Base-by-base conservation (phyloP, 2,329 filamentous ascomycete species). In the Alternaria solani region DNA sequence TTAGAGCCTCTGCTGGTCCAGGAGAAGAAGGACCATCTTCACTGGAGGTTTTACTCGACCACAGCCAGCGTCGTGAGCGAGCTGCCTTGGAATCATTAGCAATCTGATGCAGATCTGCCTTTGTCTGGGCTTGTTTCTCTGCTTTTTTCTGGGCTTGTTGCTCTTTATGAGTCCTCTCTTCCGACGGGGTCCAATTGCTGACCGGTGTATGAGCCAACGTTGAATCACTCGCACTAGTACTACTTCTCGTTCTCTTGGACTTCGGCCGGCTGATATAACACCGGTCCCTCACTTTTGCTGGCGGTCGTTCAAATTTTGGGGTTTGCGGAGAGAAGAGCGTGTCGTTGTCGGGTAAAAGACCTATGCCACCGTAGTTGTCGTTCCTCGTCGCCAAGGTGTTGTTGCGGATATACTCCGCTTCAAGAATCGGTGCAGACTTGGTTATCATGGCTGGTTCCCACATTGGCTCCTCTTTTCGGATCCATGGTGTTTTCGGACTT, bases 401-500 rank as follows among this genome's bases (percentile, higher is more conserved):
- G 14, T 49, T 18, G 7, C 39, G 42, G 12, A 54, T 59, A 23
- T 61, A 57, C 30, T 59, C 44, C 32, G 72, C 67, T 38, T 65
- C 59, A 2, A 67, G 38, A 7, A 66, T 67, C 1, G 64, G 57
- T 5, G 64, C 51, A 5, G 69, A 62, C 36, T 55, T 64, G 25
- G 57, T 20, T 2, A 48, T 48, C 12, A 55, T 36, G 12, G 38
- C 34, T n/a, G 23, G 47, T 25, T 61, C 56, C 69, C 68, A 71
- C 23, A 43, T 51, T 7, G 55, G 48, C 44, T 67, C 56, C 30
- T 61, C 58, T 8, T 64, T 53, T 8, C 52, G 51, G 2, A 64
- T 55, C 64, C 63, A 72, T 7, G 73, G 68, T 26, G 73, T 72
- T 43, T 67, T 72, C 4, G 73, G 74, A 38, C 72, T 75, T 43